Evolutionary conservation across 2,329 filamentous ascomycete species (phyloP).

Genomic region (Lecanicillium sp.): DNA sequence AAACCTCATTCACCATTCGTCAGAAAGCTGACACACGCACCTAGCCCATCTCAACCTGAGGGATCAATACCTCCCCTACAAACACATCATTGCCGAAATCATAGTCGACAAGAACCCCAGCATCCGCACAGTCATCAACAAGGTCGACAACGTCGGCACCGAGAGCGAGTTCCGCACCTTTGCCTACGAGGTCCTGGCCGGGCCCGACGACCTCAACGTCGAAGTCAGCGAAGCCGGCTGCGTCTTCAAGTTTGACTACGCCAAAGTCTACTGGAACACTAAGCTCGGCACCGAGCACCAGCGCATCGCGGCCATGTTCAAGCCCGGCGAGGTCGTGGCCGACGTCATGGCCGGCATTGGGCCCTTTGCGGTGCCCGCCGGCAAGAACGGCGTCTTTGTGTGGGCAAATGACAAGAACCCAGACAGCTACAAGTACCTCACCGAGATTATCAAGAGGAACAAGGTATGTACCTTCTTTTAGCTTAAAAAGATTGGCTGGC

Average conservation of each 20-base stretch:
- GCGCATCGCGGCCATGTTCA: slow-evolving; percentile 67
- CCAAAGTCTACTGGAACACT: slow-evolving; percentile 97
- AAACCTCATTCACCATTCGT: background rate
- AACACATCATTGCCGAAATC: slow-evolving; percentile 75
- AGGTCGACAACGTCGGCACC: slow-evolving; percentile 78
- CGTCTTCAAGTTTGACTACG: slow-evolving; percentile 86
- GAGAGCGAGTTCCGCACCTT: slow-evolving; percentile 88
- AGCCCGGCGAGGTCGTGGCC: slow-evolving; percentile 79
- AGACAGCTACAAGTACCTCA: slow-evolving; percentile 68
- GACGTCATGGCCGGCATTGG: slow-evolving; percentile 98
- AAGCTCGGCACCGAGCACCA: slow-evolving; percentile 85
- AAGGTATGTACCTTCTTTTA: slow-evolving; percentile 49
- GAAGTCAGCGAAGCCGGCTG: slow-evolving; percentile 76
- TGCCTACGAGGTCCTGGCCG: slow-evolving; percentile 80
- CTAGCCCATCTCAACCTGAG: slow-evolving; percentile 84
- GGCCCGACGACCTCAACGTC: slow-evolving; percentile 76
- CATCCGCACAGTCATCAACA: slow-evolving; percentile 91
- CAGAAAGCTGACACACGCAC: slow-evolving; percentile 7
- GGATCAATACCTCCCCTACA: slow-evolving; percentile 76
- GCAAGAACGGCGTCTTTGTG: slow-evolving; percentile 83
- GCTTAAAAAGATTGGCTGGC: background rate
- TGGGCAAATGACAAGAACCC: slow-evolving; percentile 98
- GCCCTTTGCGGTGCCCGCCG: slow-evolving; percentile 87
- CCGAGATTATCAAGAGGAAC: slow-evolving; percentile 65
- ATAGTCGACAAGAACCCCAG: slow-evolving; percentile 81